phyloP scores from a whole-genome alignment of 1,139 yeast species.

The Sugiyamaella pinicola region DNA sequence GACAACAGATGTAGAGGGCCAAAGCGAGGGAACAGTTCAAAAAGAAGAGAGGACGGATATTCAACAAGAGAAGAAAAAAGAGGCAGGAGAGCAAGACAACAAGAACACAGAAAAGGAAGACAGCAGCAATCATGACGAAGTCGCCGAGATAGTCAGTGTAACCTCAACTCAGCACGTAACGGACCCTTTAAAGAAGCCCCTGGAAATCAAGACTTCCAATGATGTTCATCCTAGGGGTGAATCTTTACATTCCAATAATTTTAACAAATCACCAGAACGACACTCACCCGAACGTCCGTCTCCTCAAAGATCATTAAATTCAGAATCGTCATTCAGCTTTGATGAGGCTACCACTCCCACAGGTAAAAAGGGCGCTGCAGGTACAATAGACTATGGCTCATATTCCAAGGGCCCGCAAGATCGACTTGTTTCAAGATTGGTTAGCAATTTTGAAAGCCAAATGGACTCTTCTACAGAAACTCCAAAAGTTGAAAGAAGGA shows the following conservation, averaged over 20 bases:
- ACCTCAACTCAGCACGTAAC: constrained; percentile 3
- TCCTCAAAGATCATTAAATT: constrained; percentile 9
- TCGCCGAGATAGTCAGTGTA: constrained; percentile 5
- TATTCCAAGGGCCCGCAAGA: constrained; percentile 28
- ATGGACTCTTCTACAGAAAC: constrained; percentile 17
- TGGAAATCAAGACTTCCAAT: not conserved
- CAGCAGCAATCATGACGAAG: constrained; percentile 8
- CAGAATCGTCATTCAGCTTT: not conserved
- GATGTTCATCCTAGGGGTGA: not conserved
- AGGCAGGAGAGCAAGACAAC: constrained; percentile 3
- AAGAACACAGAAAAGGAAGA: constrained; percentile 3
- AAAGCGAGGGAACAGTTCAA: not conserved
- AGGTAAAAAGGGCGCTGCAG: constrained; percentile 23
- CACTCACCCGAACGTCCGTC: constrained; percentile 4
- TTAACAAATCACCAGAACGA: not conserved
- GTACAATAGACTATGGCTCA: constrained; percentile 27
- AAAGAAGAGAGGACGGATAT: too few relatives aligned
- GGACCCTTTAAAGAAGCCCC: constrained; percentile 3
- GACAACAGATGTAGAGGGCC: not conserved
- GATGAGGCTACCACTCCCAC: constrained; percentile 6
- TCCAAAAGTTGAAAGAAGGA: constrained; percentile 17
- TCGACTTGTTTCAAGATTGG: constrained; percentile 31
- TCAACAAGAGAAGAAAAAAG: not conserved
- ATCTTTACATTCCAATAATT: not conserved
- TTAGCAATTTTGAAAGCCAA: constrained; percentile 33